A percentile compares a stretch with the other conserved stretches of the same genome.
Conservation (phyloP, 352 stramenopile species). For the Pythium dissotocum region DNA sequence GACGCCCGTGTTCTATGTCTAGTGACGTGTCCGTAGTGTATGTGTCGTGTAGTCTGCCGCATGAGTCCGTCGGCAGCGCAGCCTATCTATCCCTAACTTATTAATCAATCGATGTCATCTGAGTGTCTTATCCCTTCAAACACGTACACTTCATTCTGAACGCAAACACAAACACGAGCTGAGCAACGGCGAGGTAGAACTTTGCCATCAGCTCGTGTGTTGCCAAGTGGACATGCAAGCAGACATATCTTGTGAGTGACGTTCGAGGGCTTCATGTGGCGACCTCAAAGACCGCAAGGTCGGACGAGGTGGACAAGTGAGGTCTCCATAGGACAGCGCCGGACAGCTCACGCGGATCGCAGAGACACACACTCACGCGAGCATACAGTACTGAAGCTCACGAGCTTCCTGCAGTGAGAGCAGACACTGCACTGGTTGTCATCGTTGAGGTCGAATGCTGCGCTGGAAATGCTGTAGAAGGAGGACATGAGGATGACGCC, state of each 20-base stretch:
- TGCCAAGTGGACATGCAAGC: background rate
- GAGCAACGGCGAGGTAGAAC: background rate
- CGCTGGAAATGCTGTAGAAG: too few species aligned
- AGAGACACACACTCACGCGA: background rate
- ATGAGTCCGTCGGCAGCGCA: background rate
- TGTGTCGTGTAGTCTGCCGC: background rate
- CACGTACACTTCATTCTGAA: background rate
- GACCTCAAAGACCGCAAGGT: background rate
- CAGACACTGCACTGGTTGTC: too few species aligned
- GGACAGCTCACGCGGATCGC: background rate
- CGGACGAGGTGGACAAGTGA: background rate
- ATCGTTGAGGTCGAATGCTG: too few species aligned
- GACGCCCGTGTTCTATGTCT: background rate
- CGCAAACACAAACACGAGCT: background rate
- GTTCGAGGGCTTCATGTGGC: background rate
- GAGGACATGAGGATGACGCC: too few species aligned
- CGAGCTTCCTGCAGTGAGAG: too few species aligned
- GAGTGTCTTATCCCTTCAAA: background rate
- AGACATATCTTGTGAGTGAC: background rate
- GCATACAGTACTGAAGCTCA: too few species aligned
- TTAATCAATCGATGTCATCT: slow-evolving; percentile 3
- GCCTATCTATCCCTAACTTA: slow-evolving; percentile 6
- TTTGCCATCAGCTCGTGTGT: background rate
- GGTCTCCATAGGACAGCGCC: background rate
- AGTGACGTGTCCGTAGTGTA: background rate